Percentiles rank a stretch among this genome's conserved stretches.
phyloP scores from a whole-genome alignment of 345 rosid species.

The Melaleuca alternifolia region DNA sequence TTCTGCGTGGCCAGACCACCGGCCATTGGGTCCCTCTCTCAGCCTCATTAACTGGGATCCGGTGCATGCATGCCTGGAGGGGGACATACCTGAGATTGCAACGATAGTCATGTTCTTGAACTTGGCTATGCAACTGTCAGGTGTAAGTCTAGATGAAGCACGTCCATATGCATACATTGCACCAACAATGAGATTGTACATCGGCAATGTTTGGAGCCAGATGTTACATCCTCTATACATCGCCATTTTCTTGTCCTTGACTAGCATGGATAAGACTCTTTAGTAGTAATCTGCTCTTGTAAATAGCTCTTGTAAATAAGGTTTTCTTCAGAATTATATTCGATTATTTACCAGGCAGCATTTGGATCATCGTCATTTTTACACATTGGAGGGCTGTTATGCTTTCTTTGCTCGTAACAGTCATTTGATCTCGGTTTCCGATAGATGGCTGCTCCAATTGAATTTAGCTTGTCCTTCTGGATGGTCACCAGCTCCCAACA shows the following conservation, averaged over 20 bases:
- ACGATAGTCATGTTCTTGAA: not conserved
- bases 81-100: conserved; percentile 67
- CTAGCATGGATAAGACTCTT: not conserved
- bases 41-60: conserved; percentile 23
- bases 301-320: not conserved
- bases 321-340: not conserved
- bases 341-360: conserved; percentile 59
- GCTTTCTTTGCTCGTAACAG: conserved; percentile 66
- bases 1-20: conserved; percentile 55
- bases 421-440: conserved; percentile 66
- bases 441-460: conserved; percentile 66
- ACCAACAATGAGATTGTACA: not conserved
- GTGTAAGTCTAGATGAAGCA: not conserved
- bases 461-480: conserved; percentile 66
- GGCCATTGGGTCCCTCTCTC: conserved; percentile 82
- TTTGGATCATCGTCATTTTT: conserved; percentile 62
- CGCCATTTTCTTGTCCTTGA: not conserved
- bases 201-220: not conserved
- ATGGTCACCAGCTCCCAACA: conserved; percentile 91
- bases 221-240: not conserved
- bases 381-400: conserved; percentile 66
- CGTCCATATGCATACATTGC: not conserved
- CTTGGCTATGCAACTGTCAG: not conserved
- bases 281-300: not conserved
- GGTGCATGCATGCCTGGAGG: conserved; percentile 76